Evolutionary conservation across 306 rosid species (phyloP).

Genomic region (Casuarina glauca): DNA sequence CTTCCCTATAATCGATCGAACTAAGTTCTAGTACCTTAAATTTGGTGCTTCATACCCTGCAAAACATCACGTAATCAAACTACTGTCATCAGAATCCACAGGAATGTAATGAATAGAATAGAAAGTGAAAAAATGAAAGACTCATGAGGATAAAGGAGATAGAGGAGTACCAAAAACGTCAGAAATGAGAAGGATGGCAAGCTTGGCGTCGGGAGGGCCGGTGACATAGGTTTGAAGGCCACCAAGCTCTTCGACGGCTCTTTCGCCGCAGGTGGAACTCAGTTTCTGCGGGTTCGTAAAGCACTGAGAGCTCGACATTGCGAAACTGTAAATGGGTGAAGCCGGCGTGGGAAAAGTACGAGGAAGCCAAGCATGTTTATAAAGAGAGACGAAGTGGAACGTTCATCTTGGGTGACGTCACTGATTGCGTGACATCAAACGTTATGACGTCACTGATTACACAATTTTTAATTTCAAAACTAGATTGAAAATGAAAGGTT

Average conservation of each 20-base stretch:
- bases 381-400: not conserved
- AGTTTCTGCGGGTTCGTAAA: slow-evolving; percentile 40
- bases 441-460: no score
- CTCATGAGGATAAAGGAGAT: not conserved
- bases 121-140: not conserved
- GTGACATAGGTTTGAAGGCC: slow-evolving; percentile 44
- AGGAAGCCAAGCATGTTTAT: not conserved
- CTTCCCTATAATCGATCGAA: no score
- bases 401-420: no score
- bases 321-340: not conserved
- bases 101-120: no score
- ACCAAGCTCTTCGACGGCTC: slow-evolving; percentile 37
- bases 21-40: slow-evolving; percentile 42
- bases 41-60: slow-evolving; percentile 69
- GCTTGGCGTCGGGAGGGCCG: slow-evolving; percentile 43
- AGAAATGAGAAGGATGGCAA: slow-evolving; percentile 50
- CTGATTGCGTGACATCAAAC: no score
- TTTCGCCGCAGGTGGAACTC: slow-evolving; percentile 35
- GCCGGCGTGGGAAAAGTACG: not conserved
- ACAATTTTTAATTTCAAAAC: no score
- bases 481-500: no score
- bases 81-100: no score
- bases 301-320: slow-evolving; percentile 45
- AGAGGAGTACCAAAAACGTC: slow-evolving; percentile 47
- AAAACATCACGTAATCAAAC: slow-evolving; percentile 16